These are phyloP conservation scores for Xerocomellus amylosporus DNA, from an alignment of 768 basidiomycete genomes.

Conservation along the genomic window DNA sequence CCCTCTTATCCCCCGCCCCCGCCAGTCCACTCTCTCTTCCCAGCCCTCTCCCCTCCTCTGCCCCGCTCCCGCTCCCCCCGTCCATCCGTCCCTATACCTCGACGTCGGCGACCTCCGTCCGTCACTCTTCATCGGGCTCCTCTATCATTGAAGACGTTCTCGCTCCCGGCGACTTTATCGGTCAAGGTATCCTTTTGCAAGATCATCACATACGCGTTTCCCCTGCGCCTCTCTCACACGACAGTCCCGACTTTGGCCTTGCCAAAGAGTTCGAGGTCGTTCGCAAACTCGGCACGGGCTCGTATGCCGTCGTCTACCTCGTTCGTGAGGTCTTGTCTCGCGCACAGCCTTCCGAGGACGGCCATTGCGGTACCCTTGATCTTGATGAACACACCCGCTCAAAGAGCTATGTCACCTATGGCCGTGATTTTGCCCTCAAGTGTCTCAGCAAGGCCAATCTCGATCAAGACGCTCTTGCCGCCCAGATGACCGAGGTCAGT, in stretches of 20 bases:
- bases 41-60: constrained; percentile 33
- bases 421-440: constrained; percentile 91
- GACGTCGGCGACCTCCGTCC: constrained; percentile 33
- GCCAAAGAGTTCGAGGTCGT: constrained; percentile 81
- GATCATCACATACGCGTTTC: constrained; percentile 65
- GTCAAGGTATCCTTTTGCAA: constrained; percentile 62
- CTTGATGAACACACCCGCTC: constrained; percentile 40
- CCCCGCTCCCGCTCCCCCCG: constrained; percentile 30
- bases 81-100: constrained; percentile 37
- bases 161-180: constrained; percentile 68
- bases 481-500: constrained; percentile 87
- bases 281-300: constrained; percentile 80
- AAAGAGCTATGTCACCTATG: constrained; percentile 49
- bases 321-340: constrained; percentile 66
- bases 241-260: constrained; percentile 41
- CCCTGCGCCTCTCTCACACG: constrained; percentile 34
- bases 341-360: constrained; percentile 46
- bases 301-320: constrained; percentile 92
- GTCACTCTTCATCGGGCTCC: constrained; percentile 32
- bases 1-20: constrained; percentile 28
- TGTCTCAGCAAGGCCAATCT: constrained; percentile 93
- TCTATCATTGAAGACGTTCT: constrained; percentile 52
- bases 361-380: constrained; percentile 55
- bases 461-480: constrained; percentile 78
- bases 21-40: constrained; percentile 35